Evolutionary conservation across 495 filamentous ascomycete species (phyloP), one percentile per base, ranked within the genome.

Genomic region (Letharia columbiana): DNA sequence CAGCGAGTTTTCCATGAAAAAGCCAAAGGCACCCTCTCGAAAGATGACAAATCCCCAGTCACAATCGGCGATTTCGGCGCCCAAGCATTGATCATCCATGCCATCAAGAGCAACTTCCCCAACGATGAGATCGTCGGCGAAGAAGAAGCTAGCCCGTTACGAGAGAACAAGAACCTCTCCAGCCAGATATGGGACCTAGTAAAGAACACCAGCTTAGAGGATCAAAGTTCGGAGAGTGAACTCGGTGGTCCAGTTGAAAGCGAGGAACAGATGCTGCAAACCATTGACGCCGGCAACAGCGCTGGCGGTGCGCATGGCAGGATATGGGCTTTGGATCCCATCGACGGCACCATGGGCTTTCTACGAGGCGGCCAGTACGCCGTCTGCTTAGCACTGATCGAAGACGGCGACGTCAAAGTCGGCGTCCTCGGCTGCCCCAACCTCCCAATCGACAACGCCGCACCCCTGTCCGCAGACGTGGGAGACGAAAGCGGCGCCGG

Each of bases 51-150:
- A 69, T 98, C 95, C 35, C 94, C 95, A 67, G 94, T 98, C 69
- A 98, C 94, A 41, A 92, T 98, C 69, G 94, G 92, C 74, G 94
- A 98, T 79, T 97, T 96, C 73, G 95, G 95, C 70, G 94, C 95
- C 63, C 94, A 98, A 79, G 95, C 95, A 47, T 82, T 98, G 68
- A 95, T 98, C 73, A 96, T 98, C 71, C 82, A 86, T 65, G 92
- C 94, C 59, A 86, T 98, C 66, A 85, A 87, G 77, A 83, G 87
- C 75, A 90, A 89, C 75, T 98, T 98, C 81, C 94, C 94, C 49
- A 72, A 84, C 18, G 94, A 98, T 73, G 87, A 91, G 77, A 89
- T 98, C 65, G 91, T 97, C 41, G 94, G 89, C 65, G 94, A 99
- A 77, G 94, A 99, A 78, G 95, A 99, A 74, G 86, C 94, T 0